Evolutionary conservation across 306 rosid species (phyloP).

Genomic region (Prunus campanulata): DNA sequence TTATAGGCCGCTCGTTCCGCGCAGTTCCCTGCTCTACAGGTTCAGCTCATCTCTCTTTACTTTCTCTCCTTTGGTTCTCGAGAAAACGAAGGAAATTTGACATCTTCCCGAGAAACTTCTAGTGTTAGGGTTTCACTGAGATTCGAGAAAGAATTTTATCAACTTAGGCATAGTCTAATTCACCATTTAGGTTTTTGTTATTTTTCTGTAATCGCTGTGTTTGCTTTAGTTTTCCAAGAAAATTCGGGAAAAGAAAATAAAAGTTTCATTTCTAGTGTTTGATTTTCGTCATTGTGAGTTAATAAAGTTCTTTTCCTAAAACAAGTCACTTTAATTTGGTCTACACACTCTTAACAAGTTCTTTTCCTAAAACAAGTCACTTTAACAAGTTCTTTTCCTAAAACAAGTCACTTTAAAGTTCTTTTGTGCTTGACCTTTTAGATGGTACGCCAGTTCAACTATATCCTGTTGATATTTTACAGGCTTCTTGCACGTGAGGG

Average conservation of each 20-base stretch:
- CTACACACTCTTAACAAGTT: too few relatives aligned
- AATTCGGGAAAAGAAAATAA: not conserved
- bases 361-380: too few relatives aligned
- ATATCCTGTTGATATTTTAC: too few relatives aligned
- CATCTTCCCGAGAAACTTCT: not conserved
- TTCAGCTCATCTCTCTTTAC: slow-evolving; percentile 10
- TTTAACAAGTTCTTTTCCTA: too few relatives aligned
- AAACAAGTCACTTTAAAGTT: too few relatives aligned
- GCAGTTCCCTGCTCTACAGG: slow-evolving; percentile 99
- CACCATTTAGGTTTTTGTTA: not conserved
- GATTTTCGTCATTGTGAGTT: not conserved
- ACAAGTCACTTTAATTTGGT: too few relatives aligned
- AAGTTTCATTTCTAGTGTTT: not conserved
- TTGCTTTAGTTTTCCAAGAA: not conserved
- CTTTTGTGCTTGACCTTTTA: too few relatives aligned
- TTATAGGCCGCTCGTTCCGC: slow-evolving; percentile 83
- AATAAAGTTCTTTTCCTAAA: too few relatives aligned
- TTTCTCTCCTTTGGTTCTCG: slow-evolving; percentile 14
- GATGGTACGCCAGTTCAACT: too few relatives aligned
- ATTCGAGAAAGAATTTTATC: not conserved
- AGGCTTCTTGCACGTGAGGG: too few relatives aligned
- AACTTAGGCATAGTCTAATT: not conserved
- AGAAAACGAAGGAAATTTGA: not conserved
- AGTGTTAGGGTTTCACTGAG: not conserved
- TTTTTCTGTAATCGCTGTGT: not conserved